A percentile compares a stretch with the other conserved stretches of the same genome.
Evolutionary conservation across 345 rosid species (phyloP).

Genomic region (Camelina neglecta): DNA sequence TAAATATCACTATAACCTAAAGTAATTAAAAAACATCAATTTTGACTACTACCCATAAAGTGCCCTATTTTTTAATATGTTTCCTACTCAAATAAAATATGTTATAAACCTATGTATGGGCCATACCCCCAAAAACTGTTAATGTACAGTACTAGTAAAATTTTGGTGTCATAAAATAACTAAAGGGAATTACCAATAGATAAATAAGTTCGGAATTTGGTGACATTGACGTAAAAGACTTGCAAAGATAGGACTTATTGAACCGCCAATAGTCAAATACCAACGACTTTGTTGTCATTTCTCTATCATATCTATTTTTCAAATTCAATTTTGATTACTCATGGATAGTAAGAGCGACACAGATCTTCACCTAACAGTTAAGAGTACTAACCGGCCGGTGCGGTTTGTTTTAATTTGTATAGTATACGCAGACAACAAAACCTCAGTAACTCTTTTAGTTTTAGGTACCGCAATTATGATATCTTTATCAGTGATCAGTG

Average conservation of each 20-base stretch:
- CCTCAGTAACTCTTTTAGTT: background rate
- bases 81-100: too few relatives aligned
- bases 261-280: slow-evolving; percentile 18
- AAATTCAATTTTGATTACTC: background rate
- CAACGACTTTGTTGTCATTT: background rate
- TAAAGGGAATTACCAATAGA: too few relatives aligned
- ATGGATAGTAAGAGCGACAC: background rate
- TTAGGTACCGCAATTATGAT: background rate
- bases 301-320: background rate
- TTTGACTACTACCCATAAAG: too few relatives aligned
- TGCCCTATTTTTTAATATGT: too few relatives aligned
- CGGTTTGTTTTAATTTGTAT: background rate
- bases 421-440: background rate
- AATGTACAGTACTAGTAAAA: too few relatives aligned
- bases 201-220: background rate
- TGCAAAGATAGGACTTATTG: background rate
- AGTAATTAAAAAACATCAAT: too few relatives aligned
- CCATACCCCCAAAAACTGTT: too few relatives aligned
- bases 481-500: too few relatives aligned
- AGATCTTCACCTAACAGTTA: slow-evolving; percentile 1
- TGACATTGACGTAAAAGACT: background rate
- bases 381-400: background rate
- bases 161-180: too few relatives aligned
- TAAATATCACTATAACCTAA: too few relatives aligned
- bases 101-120: too few relatives aligned